Evolutionary conservation across 1,139 yeast genomes (phyloP), one percentile per base, ranked within the genome.

Genomic region (Arxiozyma bovina): DNA sequence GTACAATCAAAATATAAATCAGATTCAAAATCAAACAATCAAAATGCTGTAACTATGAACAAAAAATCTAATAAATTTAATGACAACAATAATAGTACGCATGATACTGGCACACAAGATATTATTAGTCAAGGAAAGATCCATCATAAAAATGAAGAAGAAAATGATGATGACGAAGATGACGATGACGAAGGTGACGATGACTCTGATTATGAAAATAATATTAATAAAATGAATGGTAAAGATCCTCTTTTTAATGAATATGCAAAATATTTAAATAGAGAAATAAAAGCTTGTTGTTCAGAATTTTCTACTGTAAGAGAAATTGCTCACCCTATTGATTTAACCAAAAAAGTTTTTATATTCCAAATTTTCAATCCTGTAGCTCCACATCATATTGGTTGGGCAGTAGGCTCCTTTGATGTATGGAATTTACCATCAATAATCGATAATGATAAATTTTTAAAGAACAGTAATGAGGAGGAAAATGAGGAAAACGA

Each of bases 391-490:
- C 97, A 91, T 61, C 97, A 91, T 69, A 77, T 94, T n/a, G 98
- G 98, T 0, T 93, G 96, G 85, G 91, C 96, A 0, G 79, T 89
- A 1, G 99, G 99, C 0, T 85, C 96, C 5, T 94, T 93, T 69
- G 83, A 83, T 75, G 58, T 76, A 78, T 45, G 79, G 80, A 20
- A 69, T 82, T 46, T 73, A 23, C 71, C 71, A 2, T 66, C 68
- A 2, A 53, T 62, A 8, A 45, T 56, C 8, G 54, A 54, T n/a
- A 57, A 57, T 22, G 64, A 56, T 66, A 30, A 21, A 21, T 22
- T 20, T 4, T 34, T 38, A 21, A 34, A 46, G 21, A 64, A 34
- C 12, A 34, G 50, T 44, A 66, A 68, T 23, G 79, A 75, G 7
- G 77, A 71, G 27, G 76, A 73, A 18, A 78, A 75, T 12, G 75